Base-by-base conservation (phyloP, 345 rosid genomes). In the Acer yangbiense region DNA sequence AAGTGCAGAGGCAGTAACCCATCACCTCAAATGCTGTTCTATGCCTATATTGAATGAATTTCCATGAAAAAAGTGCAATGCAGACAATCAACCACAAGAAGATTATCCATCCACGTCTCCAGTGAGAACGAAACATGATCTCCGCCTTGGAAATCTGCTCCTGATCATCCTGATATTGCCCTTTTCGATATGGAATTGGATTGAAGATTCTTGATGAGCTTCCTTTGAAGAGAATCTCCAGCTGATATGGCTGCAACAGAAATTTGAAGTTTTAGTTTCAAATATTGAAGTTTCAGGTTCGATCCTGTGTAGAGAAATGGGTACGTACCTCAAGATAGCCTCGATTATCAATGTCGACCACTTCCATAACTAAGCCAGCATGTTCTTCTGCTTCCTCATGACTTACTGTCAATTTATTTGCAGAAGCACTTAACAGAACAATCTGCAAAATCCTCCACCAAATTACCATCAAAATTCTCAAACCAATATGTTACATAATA, bases 1-100 rank as follows among this genome's bases (percentile, higher is more conserved):
- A 90, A 0, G 92, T 85, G 78, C 84, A 81, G 60, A 89, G 85
- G 73, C 92, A 89, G 46, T 89, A 89, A 0, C 92, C 92, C 92
- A 89, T 89, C 61, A 89, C 88, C 80, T 85, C 74, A 23, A 81
- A 89, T 29, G 90, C 92, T 52, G 72, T 35, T 54, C 89, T 76
- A 13, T 84, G 83, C 39, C 77, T 75, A 74, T 89, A 89, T 20
- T 87, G 92, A 14, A 84, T 62, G 82, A 89, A 89, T 72, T 89
- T 89, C 92, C 90, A 89, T 23, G 88, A 57, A 77, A 89, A 89
- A 29, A 89, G 77, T 6, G 76, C 72, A 4, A 68, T 11, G 68
- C 90, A 87, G 8, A 84, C 41, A 10, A 65, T 27, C 43, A 87
- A 48, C 92, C 92, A 89, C 0, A 84, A 58, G 55, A 79, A 9